Percentiles rank a stretch among this genome's conserved stretches.
Conservation (phyloP, 768 basidiomycete genomes). For the Paxillus involutus region DNA sequence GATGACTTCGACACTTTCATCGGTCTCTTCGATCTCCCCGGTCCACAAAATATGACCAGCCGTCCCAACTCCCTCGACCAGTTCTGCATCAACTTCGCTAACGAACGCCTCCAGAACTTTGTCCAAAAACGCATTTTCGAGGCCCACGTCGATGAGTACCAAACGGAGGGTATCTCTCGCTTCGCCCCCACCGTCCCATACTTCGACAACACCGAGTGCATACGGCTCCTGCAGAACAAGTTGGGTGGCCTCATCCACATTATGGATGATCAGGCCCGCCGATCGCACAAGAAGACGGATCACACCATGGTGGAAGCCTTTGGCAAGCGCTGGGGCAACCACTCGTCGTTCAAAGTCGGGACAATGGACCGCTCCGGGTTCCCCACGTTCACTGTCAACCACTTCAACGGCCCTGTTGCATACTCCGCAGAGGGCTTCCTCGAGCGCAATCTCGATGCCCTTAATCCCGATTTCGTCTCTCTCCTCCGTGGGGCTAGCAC, state of each 20-base stretch:
- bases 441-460: conserved; percentile 81
- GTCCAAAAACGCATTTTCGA: conserved; percentile 81
- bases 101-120: conserved; percentile 87
- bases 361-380: conserved; percentile 72
- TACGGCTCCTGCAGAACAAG: conserved; percentile 80
- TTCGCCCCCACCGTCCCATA: conserved; percentile 72
- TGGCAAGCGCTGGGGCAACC: conserved; percentile 91
- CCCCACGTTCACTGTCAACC: conserved; percentile 88
- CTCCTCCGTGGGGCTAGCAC: conserved; percentile 67
- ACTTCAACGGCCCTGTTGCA: conserved; percentile 88
- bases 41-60: conserved; percentile 86
- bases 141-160: conserved; percentile 79
- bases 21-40: conserved; percentile 91
- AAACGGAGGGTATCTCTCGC: conserved; percentile 72
- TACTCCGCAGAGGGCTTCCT: conserved; percentile 92
- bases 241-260: conserved; percentile 95
- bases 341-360: conserved; percentile 87
- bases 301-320: conserved; percentile 95
- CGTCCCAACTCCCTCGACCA: conserved; percentile 93
- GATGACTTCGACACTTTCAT: conserved; percentile 93
- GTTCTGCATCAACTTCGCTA: conserved; percentile 95
- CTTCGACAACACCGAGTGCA: conserved; percentile 89
- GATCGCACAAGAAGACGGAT: conserved; percentile 87
- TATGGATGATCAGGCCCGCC: conserved; percentile 93
- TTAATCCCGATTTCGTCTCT: conserved; percentile 92